These are phyloP conservation scores for Dactylellina cionopaga DNA, from an alignment of 2,329 filamentous ascomycete species.

Conservation along the genomic window DNA sequence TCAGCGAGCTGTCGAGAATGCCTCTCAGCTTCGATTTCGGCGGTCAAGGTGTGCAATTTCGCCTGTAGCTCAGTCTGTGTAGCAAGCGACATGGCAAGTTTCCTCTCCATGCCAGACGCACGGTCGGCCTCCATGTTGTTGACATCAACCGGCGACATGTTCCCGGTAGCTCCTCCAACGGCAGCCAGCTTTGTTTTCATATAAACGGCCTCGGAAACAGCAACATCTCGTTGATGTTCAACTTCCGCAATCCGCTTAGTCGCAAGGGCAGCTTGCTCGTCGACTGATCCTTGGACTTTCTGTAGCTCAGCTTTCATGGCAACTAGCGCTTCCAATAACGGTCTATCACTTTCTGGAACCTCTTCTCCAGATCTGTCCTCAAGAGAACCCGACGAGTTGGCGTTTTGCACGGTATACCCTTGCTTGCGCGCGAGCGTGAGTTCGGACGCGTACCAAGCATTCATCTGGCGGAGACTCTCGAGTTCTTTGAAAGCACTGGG, in stretches of 20 bases:
- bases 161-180: conserved; percentile 68
- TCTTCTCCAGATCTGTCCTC: conserved; percentile 80
- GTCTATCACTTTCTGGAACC: conserved; percentile 90
- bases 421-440: conserved; percentile 89
- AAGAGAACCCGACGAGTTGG: conserved; percentile 73
- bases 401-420: conserved; percentile 80
- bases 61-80: conserved; percentile 81
- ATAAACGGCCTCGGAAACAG: conserved; percentile 94
- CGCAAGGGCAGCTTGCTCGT: conserved; percentile 84
- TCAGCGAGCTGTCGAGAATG: conserved; percentile 85
- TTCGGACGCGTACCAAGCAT: conserved; percentile 97
- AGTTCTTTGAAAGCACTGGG: conserved; percentile 72
- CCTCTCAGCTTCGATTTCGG: conserved; percentile 82
- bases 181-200: conserved; percentile 92
- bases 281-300: conserved; percentile 88
- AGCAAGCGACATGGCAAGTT: conserved; percentile 82
- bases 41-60: conserved; percentile 74
- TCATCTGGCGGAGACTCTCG: conserved; percentile 82
- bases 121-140: conserved; percentile 71
- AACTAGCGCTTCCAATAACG: conserved; percentile 88
- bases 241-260: conserved; percentile 91
- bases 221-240: conserved; percentile 91
- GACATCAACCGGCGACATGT: conserved; percentile 67
- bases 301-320: conserved; percentile 89
- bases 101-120: conserved; percentile 78